Percentiles rank a stretch among this genome's conserved stretches.
These are phyloP conservation scores for Mortierella sp. DNA, from an alignment of 371 early-diverging fungal genomes.

Conservation along the genomic window DNA sequence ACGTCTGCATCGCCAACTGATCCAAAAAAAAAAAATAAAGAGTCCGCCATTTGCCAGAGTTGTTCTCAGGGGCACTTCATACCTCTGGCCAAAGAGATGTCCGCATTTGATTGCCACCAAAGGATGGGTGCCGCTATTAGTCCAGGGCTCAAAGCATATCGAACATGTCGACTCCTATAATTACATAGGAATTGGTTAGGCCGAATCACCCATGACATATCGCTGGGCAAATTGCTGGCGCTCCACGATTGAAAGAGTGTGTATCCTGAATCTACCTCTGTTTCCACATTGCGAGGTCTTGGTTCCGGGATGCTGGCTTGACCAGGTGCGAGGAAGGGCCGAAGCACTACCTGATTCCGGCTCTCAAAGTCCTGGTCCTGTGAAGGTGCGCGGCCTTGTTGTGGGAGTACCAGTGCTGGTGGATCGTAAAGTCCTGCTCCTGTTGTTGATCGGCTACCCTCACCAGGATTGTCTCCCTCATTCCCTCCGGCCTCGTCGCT, in stretches of 20 bases:
- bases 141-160: constrained; percentile 53
- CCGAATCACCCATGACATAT: neutral
- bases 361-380: constrained; percentile 45
- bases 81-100: constrained; percentile 55
- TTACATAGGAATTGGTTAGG: neutral
- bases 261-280: constrained; percentile 23
- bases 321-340: constrained; percentile 8
- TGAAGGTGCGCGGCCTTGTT: neutral
- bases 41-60: neutral
- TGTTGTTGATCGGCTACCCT: neutral
- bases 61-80: neutral
- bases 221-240: too few species aligned
- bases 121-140: constrained; percentile 47
- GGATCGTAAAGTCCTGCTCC: neutral
- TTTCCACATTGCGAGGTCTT: constrained; percentile 31
- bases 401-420: neutral
- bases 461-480: too few species aligned
- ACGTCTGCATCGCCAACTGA: too few species aligned
- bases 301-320: constrained; percentile 30
- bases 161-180: constrained; percentile 48
- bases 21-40: neutral
- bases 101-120: constrained; percentile 54
- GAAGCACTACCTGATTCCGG: constrained; percentile 14
- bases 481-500: constrained; percentile 1
- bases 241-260: too few species aligned